Percentiles rank a stretch among this genome's conserved stretches.
Conservation (phyloP, 108 stramenopile genomes). For the Conticribra guillardii region DNA sequence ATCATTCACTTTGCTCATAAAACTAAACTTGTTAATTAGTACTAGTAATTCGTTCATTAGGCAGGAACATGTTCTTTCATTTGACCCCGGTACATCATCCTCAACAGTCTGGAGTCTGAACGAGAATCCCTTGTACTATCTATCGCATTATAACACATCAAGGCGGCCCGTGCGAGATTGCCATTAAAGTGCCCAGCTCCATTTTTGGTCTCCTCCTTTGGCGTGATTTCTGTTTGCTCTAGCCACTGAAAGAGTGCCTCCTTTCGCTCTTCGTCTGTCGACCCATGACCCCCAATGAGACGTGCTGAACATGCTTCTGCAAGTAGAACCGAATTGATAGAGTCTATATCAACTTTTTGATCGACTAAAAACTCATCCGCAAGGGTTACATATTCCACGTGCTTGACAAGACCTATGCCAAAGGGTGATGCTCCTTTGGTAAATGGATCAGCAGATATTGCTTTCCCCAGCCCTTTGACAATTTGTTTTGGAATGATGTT, state of each 20-base stretch:
- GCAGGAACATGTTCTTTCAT: constrained; percentile 1
- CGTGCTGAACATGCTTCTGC: constrained; percentile 78
- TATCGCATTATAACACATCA: constrained; percentile 71
- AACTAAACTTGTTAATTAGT: too few relatives aligned
- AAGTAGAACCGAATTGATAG: constrained; percentile 37
- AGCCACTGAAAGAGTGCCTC: constrained; percentile 65
- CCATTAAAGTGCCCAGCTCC: constrained; percentile 62
- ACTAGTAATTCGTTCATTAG: constrained; percentile 1
- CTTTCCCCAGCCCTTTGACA: constrained; percentile 59
- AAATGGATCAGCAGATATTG: constrained; percentile 52
- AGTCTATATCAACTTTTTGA: constrained; percentile 60
- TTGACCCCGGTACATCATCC: constrained; percentile 56
- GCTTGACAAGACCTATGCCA: constrained; percentile 62
- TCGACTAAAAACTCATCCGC: constrained; percentile 72
- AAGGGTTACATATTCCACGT: constrained; percentile 55
- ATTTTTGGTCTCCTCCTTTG: constrained; percentile 26
- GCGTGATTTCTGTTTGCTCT: constrained; percentile 49
- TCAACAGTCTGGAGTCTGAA: constrained; percentile 54
- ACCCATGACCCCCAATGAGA: constrained; percentile 61
- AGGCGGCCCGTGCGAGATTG: constrained; percentile 71
- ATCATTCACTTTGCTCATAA: too few relatives aligned
- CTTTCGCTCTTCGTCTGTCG: constrained; percentile 66
- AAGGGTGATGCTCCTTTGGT: constrained; percentile 64
- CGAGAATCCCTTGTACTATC: constrained; percentile 62
- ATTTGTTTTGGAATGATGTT: constrained; percentile 60